Evolutionary conservation across 352 stramenopile genomes (phyloP).

Genomic region (Pythium biforme): DNA sequence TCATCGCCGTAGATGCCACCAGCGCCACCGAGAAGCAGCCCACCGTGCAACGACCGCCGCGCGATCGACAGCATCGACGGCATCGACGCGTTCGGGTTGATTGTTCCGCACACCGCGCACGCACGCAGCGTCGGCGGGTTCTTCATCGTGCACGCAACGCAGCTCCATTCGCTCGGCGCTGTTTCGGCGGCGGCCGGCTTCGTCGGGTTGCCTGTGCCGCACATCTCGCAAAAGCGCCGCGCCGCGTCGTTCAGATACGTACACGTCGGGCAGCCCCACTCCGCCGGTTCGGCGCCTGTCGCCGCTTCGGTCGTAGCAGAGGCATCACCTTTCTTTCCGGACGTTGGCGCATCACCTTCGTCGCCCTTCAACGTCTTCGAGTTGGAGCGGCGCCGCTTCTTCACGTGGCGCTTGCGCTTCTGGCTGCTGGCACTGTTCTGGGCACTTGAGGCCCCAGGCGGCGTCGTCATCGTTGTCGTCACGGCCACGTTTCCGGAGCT

Average conservation of each 20-base stretch:
- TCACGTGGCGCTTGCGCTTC: conserved; percentile 26
- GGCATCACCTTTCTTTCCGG: not conserved
- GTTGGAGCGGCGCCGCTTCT: conserved; percentile 13
- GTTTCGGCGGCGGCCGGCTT: conserved; percentile 10
- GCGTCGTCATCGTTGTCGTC: not conserved
- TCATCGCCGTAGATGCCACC: conserved; percentile 26
- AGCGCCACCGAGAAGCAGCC: conserved; percentile 23
- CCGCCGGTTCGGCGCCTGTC: conserved; percentile 9
- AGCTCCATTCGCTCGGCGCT: conserved; percentile 51
- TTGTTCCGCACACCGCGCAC: conserved; percentile 58
- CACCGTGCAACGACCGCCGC: conserved; percentile 24
- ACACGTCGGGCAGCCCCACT: conserved; percentile 68
- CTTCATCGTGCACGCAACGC: conserved; percentile 68
- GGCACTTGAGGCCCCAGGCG: not conserved
- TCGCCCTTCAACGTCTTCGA: not conserved
- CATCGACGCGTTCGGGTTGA: conserved; percentile 58
- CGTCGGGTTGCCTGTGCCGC: conserved; percentile 55
- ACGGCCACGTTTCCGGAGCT: not conserved
- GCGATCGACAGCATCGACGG: conserved; percentile 40
- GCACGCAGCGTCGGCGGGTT: conserved; percentile 49
- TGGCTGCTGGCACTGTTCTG: conserved; percentile 13
- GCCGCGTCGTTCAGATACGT: conserved; percentile 68
- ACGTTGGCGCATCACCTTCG: not conserved
- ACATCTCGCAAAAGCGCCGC: conserved; percentile 77
- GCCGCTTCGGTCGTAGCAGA: not conserved